Conservation (phyloP, 495 filamentous ascomycete genomes). For the Aspergillus sclerotiicarbonarius region DNA sequence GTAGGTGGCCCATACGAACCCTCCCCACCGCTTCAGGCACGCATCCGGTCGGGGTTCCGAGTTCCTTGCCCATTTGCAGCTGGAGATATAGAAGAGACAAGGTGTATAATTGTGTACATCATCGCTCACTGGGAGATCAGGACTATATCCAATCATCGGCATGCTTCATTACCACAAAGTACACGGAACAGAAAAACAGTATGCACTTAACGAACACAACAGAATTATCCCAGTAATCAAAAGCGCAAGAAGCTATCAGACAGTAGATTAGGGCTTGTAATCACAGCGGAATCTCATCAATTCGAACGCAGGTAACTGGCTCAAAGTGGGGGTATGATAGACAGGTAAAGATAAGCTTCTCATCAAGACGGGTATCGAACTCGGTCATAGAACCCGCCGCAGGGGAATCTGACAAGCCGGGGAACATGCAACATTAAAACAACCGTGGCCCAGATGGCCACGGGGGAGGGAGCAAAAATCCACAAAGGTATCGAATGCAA, state of each 20-base stretch:
- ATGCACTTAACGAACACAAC: not conserved
- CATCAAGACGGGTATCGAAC: not conserved
- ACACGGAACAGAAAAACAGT: not conserved
- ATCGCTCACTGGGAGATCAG: too few species aligned
- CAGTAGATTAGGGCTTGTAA: not conserved
- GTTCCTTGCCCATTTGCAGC: too few species aligned
- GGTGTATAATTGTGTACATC: too few species aligned
- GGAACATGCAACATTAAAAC: not conserved
- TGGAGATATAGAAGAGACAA: too few species aligned
- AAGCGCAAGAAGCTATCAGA: not conserved
- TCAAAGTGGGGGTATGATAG: conserved; percentile 7
- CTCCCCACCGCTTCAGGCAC: too few species aligned
- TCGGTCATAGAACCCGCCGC: conserved; percentile 1
- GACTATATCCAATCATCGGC: not conserved
- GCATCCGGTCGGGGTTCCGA: too few species aligned
- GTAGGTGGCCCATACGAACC: too few species aligned
- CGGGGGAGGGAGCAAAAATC: conserved; percentile 1
- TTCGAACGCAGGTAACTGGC: conserved; percentile 1
- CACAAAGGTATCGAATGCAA: not conserved
- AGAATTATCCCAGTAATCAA: not conserved
- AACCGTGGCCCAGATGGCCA: not conserved
- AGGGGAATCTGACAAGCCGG: not conserved
- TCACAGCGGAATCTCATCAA: not conserved
- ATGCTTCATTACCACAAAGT: not conserved
- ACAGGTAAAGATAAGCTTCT: conserved; percentile 4